phyloP scores from a whole-genome alignment of 306 rosid species.

The Dalbergia oliveri region DNA sequence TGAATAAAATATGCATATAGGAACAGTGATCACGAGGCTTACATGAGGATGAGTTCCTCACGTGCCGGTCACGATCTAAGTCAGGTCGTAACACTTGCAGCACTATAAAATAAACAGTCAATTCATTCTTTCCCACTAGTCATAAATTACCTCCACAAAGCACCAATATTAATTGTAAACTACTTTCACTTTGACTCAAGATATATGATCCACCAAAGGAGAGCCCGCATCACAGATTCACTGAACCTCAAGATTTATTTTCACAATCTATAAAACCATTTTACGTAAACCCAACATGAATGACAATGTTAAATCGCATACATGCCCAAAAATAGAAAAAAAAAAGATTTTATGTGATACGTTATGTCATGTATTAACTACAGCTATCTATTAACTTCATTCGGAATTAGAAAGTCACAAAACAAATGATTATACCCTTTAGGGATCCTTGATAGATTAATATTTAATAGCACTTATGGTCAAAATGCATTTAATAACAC shows the following conservation, averaged over 20 bases:
- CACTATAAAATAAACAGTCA: neutral
- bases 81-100: no score
- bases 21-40: no score
- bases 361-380: neutral
- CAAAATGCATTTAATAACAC: conserved; percentile 28
- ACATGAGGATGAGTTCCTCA: no score
- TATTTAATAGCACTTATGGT: conserved; percentile 15
- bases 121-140: neutral
- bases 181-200: neutral
- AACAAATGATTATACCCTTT: conserved; percentile 1
- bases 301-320: neutral
- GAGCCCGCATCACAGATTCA: neutral
- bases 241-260: neutral
- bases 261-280: neutral
- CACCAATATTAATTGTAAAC: no score
- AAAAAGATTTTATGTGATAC: neutral
- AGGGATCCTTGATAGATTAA: conserved; percentile 22
- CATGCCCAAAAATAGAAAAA: neutral
- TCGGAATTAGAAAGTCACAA: neutral
- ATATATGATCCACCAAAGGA: neutral
- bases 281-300: conserved; percentile 4
- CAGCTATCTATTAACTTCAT: conserved; percentile 29
- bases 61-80: no score
- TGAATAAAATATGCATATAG: no score
- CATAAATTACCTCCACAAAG: no score